These are phyloP conservation scores for Vicia faba DNA, from an alignment of 306 rosid genomes.

Conservation along the genomic window DNA sequence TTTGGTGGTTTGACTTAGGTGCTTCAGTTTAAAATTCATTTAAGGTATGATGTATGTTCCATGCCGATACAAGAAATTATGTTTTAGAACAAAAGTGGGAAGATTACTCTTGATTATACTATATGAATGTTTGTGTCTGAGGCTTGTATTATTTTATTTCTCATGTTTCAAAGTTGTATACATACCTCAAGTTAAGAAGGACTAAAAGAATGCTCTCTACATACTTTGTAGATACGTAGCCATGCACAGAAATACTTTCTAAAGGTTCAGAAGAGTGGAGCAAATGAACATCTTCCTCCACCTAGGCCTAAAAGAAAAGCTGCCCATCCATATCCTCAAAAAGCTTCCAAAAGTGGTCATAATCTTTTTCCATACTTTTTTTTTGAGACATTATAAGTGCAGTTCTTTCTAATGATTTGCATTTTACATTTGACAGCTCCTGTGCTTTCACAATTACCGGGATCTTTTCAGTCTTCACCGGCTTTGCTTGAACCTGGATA, in stretches of 20 bases:
- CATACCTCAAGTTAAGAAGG: constrained; percentile 12
- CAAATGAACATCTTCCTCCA: constrained; percentile 92
- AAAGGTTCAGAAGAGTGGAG: constrained; percentile 93
- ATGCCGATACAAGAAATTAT: background rate
- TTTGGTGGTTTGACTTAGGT: background rate
- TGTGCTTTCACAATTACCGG: constrained; percentile 55
- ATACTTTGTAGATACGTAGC: constrained; percentile 73
- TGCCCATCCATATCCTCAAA: constrained; percentile 96
- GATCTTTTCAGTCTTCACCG: constrained; percentile 68
- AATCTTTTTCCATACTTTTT: constrained; percentile 8
- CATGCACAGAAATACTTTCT: constrained; percentile 96
- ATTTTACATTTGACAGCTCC: constrained; percentile 51
- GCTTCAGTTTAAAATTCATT: background rate
- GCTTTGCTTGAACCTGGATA: constrained; percentile 68
- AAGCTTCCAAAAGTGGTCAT: constrained; percentile 83
- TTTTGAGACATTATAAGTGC: background rate
- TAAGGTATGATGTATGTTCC: background rate
- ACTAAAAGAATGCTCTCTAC: constrained; percentile 17
- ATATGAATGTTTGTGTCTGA: background rate
- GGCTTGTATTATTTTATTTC: background rate
- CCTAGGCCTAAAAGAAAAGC: constrained; percentile 98
- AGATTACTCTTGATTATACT: background rate
- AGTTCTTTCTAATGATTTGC: constrained; percentile 39
- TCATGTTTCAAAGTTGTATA: constrained; percentile 10
- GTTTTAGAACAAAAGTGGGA: background rate